Percentiles rank a stretch among this genome's conserved stretches.
Evolutionary conservation across 2,329 filamentous ascomycete genomes (phyloP).

Genomic region (Fusarium redolens): DNA sequence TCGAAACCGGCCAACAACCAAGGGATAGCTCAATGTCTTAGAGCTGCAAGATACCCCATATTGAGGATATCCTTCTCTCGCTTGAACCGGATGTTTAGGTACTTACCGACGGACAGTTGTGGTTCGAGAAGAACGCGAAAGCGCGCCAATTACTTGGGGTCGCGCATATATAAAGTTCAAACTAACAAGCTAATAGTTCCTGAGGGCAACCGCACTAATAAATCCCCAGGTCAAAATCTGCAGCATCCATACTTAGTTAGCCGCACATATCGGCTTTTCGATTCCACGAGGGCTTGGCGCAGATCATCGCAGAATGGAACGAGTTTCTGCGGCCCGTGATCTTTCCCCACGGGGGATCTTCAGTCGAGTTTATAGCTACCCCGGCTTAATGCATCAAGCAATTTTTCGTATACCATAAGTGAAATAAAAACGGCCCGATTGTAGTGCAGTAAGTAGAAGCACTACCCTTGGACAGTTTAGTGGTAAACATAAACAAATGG

Average conservation of each 20-base stretch:
- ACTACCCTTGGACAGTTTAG: not conserved
- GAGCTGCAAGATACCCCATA: not conserved
- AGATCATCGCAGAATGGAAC: not conserved
- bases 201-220: not conserved
- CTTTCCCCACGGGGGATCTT: not conserved
- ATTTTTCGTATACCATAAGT: not conserved
- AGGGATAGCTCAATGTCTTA: not conserved
- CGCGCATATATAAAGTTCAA: not conserved
- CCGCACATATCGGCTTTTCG: not conserved
- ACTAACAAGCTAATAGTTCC: not conserved
- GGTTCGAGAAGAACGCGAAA: not conserved
- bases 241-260: not conserved
- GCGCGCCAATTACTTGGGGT: not conserved
- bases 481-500: not conserved
- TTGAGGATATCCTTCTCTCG: not conserved
- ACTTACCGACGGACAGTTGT: accelerated
- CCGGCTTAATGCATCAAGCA: not conserved
- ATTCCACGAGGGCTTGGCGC: not conserved
- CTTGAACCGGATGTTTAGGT: accelerated
- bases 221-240: too few species aligned
- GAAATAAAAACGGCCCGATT: not conserved
- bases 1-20: not conserved
- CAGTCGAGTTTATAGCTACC: not conserved
- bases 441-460: accelerated
- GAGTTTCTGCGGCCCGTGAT: not conserved